Conservation (phyloP, 768 basidiomycete genomes). For the Phaffia australis region DNA sequence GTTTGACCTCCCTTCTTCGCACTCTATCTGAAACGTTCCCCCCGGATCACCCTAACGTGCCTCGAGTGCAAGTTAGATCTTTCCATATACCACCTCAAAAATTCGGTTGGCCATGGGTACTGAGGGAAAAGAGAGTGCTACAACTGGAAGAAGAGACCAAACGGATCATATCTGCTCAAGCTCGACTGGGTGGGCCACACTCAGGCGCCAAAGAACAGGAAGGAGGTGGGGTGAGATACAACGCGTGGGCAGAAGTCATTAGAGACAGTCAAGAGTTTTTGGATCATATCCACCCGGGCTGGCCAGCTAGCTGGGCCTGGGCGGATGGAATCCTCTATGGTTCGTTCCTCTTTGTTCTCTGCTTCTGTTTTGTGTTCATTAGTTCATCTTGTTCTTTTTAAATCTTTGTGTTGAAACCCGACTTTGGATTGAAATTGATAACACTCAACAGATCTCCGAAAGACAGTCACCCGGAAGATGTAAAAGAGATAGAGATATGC, state of each 20-base stretch:
- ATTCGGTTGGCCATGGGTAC: conserved; percentile 19
- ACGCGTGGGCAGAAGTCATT: conserved; percentile 1
- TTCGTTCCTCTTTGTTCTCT: conserved; percentile 6
- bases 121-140: conserved; percentile 8
- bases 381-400: not conserved
- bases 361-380: not conserved
- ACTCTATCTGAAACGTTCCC: not conserved
- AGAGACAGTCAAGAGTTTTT: conserved; percentile 11
- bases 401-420: not conserved
- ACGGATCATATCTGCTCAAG: conserved; percentile 5
- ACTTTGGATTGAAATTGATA: not conserved
- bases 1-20: conserved; percentile 2
- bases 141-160: conserved; percentile 16
- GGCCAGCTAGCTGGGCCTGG: conserved; percentile 25
- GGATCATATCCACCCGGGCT: conserved; percentile 25
- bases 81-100: conserved; percentile 22
- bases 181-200: not conserved
- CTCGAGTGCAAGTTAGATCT: conserved; percentile 16
- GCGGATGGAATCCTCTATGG: conserved; percentile 25
- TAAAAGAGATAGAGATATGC: too few species aligned
- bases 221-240: conserved; percentile 8
- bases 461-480: not conserved
- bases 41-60: not conserved
- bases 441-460: conserved; percentile 3
- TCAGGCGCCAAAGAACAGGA: not conserved